These are phyloP conservation scores for Hordeum pubiflorum DNA, from an alignment of 202 grass and related monocot species.

Conservation along the genomic window DNA sequence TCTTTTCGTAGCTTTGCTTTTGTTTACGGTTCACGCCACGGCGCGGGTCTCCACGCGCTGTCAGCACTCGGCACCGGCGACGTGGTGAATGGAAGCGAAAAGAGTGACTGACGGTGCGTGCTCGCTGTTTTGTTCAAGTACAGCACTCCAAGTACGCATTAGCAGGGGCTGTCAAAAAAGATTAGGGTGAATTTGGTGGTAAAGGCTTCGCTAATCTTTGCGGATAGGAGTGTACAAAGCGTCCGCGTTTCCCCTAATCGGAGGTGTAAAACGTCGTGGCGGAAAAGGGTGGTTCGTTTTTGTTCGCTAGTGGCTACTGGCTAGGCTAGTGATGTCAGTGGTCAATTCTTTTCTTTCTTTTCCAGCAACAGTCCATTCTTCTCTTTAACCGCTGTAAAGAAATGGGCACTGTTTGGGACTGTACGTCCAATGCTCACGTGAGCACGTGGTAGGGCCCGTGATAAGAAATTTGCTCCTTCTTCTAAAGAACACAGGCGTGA, in stretches of 20 bases:
- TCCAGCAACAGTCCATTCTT: background rate
- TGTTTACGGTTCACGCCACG: constrained; percentile 32
- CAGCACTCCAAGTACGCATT: background rate
- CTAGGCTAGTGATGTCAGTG: background rate
- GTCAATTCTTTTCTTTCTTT: background rate
- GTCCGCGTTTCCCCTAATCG: background rate
- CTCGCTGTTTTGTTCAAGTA: background rate
- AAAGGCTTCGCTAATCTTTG: background rate
- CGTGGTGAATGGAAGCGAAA: background rate
- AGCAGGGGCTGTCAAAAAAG: background rate
- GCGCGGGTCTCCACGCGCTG: constrained; percentile 28
- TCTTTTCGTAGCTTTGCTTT: constrained; percentile 37
- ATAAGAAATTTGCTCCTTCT: background rate
- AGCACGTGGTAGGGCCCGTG: constrained; percentile 25
- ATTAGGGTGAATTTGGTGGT: background rate
- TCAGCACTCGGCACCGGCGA: background rate
- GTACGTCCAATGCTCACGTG: constrained; percentile 11
- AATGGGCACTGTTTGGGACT: background rate
- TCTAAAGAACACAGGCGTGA: background rate
- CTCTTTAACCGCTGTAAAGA: constrained; percentile 29
- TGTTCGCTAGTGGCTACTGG: background rate
- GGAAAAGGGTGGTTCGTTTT: constrained; percentile 4
- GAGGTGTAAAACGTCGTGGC: background rate
- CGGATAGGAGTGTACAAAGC: background rate
- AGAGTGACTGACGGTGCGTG: too few relatives aligned